Conservation (phyloP, 2,329 filamentous ascomycete genomes). For the Proliferodiscus dingleyae region DNA sequence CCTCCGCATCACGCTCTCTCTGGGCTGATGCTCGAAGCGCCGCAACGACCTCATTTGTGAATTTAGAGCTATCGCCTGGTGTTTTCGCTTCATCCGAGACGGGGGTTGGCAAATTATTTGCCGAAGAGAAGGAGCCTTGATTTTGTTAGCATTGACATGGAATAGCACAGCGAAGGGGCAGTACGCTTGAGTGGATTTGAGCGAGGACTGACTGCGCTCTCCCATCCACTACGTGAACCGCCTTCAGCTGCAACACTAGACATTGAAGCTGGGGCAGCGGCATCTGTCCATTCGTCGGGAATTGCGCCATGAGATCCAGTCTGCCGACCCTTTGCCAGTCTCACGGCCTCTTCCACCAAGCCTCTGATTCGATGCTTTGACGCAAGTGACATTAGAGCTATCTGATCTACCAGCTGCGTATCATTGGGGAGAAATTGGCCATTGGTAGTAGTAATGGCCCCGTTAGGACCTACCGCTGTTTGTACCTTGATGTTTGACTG, state of each 20-base stretch:
- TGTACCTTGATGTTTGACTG: constrained; percentile 42
- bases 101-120: constrained; percentile 40
- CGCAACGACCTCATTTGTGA: constrained; percentile 39
- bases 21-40: constrained; percentile 58
- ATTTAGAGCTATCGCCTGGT: constrained; percentile 37
- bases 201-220: constrained; percentile 49
- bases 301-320: constrained; percentile 75
- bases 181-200: constrained; percentile 58
- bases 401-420: constrained; percentile 71
- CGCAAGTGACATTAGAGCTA: constrained; percentile 77
- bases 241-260: constrained; percentile 26
- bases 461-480: constrained; percentile 58
- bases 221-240: constrained; percentile 33
- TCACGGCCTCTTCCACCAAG: constrained; percentile 71
- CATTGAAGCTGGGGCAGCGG: constrained; percentile 51
- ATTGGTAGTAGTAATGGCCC: constrained; percentile 55
- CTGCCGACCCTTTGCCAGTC: constrained; percentile 66
- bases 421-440: constrained; percentile 71
- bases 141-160: constrained; percentile 31
- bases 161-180: constrained; percentile 24
- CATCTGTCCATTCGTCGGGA: constrained; percentile 68
- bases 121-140: constrained; percentile 28
- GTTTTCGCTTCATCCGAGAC: constrained; percentile 45
- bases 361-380: constrained; percentile 74
- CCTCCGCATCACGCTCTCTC: constrained; percentile 67